Base-by-base conservation (phyloP, 495 filamentous ascomycete species). In the Parachaetomium inaequale region DNA sequence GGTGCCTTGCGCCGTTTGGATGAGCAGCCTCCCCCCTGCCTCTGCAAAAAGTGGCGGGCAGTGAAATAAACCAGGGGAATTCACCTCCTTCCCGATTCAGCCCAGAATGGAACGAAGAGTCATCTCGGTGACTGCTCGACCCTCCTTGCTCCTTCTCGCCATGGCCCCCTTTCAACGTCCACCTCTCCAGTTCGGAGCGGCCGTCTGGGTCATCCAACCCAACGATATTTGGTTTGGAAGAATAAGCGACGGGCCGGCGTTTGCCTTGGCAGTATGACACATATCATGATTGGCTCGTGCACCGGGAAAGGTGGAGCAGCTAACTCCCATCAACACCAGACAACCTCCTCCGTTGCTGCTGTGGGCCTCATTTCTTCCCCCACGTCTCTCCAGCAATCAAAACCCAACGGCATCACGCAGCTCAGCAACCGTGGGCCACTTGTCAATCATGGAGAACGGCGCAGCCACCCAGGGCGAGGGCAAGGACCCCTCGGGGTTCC, bases 401-500 rank as follows among this genome's bases (percentile, higher is more conserved):
- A 51, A 4, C 26, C 25, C 32, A 17, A 42, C 43, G 32, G 21
- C 59, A 54, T 25, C 31, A 14, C 42, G 38, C 38, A 25, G 17
- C 15, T 25, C 26, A 21, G 19, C 21, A 7, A 47, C n/a, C n/a
- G n/a, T 29, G 19, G n/a, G 7, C 14, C 7, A 58, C 23, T 38
- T 26, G 12, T 38, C 42, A 26, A 60, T 50, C 53, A 93, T 93
- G 89, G 91, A 93, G 75, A 92, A 92, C 76, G 87, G 87, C 75
- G 67, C 74, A 72, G 58, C 79, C 70, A 73, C 73, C 4, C 81
- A 83, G 63, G 72, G 73, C 25, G 89, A 92, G 70, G 87, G 88
- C 40, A 91, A 88, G 70, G 94, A 98, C 70, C 94, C 94, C 0
- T 96, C 92, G 0, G 83, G 86, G 54, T 98, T 97, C 71, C 80